Base-by-base conservation (phyloP, 768 basidiomycete genomes). In the Xerocomellus chrysenteron region DNA sequence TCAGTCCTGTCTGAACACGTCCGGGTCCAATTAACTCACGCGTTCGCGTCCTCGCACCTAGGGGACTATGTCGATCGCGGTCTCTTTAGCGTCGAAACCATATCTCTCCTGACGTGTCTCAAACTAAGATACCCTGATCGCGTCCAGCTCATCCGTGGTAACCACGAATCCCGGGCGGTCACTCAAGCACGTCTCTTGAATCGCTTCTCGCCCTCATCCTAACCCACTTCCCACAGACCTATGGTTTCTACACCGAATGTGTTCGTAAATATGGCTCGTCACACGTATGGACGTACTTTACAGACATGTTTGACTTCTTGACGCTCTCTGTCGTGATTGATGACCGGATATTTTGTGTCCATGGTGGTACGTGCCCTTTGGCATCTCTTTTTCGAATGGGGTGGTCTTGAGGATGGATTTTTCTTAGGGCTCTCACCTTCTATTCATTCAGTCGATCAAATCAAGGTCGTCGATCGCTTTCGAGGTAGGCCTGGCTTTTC, bases 251-350 rank as follows among this genome's bases (percentile, higher is more conserved):
- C 74, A 91, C 93, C 37, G 97, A 99, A 80, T 98, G 97, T 68
- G 87, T 96, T 21, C 83, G 95, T 41, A 99, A 99, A 75, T 99
- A 99, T 65, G 95, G 94, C 52, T 88, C 92, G 2, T 87, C 94
- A 33, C 88, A 90, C 65, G 96, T 98, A 35, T 99, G 97, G 97
- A 94, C 93, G 28, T 98, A 98, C 74, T 98, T 99, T 68, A 99
- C 97, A 57, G 97, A 99, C 76, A 97, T 99, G 96, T 99, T 99
- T 74, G 97, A 99, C 78, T 99, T 94, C 77, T 75, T 99, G 63
- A 98, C 97, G 12, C 79, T 99, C 54, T 94, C 92, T 35, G 95
- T 96, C 54, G 97, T 99, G 59, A 98, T 99, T 65, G 97, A 99
- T 75, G 94, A 99, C 77, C 88, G 87, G 67, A 98, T 99, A 81